Conservation (phyloP, 371 early-diverging fungal species). For the Lichtheimia corymbifera region DNA sequence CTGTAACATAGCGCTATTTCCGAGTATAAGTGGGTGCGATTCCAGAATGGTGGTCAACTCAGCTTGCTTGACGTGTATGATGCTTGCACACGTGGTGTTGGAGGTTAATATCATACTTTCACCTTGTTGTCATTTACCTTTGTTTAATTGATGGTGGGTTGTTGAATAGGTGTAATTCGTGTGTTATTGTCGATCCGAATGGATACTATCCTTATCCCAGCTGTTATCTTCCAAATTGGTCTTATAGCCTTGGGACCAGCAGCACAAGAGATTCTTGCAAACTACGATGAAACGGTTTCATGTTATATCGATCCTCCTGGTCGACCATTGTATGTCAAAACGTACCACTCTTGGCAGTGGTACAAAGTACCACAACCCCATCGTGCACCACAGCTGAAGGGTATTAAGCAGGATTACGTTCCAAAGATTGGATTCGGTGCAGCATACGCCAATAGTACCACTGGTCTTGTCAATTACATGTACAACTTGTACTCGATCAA, state of each 20-base stretch:
- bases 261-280: conserved; percentile 21
- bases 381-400: not conserved
- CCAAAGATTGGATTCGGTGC: not conserved
- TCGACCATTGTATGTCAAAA: not conserved
- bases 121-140: too few species aligned
- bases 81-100: conserved; percentile 28
- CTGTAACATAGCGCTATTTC: conserved; percentile 22
- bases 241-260: conserved; percentile 25
- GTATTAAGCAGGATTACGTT: conserved; percentile 1
- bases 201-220: conserved; percentile 20
- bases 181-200: conserved; percentile 16
- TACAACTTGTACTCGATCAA: not conserved
- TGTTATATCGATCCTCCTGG: too few species aligned
- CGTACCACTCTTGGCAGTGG: too few species aligned
- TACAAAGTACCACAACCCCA: too few species aligned
- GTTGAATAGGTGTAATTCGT: conserved; percentile 15
- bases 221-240: conserved; percentile 28
- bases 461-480: not conserved
- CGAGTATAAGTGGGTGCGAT: conserved; percentile 32
- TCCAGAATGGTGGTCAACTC: conserved; percentile 22
- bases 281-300: not conserved
- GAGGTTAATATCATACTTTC: conserved; percentile 10
- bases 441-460: not conserved
- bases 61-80: conserved; percentile 29
- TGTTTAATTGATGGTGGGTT: too few species aligned